These are phyloP conservation scores for Coniochaeta prunicola DNA, from an alignment of 2,329 filamentous ascomycete species.

Conservation along the genomic window DNA sequence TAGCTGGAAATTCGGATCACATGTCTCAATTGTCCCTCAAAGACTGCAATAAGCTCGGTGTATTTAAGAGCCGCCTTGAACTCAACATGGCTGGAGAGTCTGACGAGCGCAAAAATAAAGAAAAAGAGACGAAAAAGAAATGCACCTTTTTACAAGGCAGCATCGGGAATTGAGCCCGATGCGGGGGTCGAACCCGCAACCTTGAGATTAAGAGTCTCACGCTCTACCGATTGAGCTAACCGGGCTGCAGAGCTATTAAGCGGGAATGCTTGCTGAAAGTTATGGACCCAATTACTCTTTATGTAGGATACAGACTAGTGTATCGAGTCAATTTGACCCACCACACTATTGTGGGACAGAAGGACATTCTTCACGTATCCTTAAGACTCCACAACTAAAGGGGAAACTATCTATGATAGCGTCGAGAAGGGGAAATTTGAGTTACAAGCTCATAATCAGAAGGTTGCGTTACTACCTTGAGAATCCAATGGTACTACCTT, in stretches of 20 bases:
- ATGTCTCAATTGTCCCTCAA: not conserved
- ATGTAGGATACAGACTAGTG: not conserved
- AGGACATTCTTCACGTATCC: too few relatives aligned
- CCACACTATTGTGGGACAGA: not conserved
- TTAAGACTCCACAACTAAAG: too few relatives aligned
- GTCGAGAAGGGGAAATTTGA: too few relatives aligned
- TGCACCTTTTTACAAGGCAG: not conserved
- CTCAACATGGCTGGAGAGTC: too few relatives aligned
- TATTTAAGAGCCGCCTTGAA: not conserved
- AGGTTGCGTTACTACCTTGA: too few relatives aligned
- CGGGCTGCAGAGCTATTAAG: slow-evolving; percentile 1
- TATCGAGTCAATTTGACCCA: not conserved
- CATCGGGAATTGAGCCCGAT: slow-evolving; percentile 31
- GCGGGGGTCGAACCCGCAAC: slow-evolving; percentile 29
- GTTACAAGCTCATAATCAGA: too few relatives aligned
- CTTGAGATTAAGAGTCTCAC: slow-evolving; percentile 5
- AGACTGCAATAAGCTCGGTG: not conserved
- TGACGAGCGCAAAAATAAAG: not conserved
- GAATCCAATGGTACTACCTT: too few relatives aligned
- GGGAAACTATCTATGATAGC: too few relatives aligned
- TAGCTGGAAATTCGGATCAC: too few relatives aligned
- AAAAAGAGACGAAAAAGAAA: not conserved
- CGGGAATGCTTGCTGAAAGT: not conserved
- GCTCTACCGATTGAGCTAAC: slow-evolving; percentile 5
- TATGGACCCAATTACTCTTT: not conserved